Base-by-base conservation (phyloP, 2,329 filamentous ascomycete species). In the Ophiocordyceps robertsii region DNA sequence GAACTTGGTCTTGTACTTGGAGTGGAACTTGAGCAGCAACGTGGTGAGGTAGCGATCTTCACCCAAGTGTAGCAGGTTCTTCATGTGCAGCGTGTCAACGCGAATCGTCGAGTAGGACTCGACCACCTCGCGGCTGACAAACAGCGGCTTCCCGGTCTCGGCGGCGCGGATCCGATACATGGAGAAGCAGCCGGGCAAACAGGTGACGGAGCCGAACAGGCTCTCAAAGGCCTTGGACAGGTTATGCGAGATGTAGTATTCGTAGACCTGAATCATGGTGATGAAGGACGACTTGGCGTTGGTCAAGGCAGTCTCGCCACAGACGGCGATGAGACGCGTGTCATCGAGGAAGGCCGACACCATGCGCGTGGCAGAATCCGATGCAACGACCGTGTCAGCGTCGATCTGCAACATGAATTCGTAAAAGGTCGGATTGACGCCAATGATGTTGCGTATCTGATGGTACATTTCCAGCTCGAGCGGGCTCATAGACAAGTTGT, bases 251-350 rank as follows among this genome's bases (percentile, higher is more conserved):
- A 98, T 98, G 69, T 89, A 98, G 73, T 98, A 98, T 65, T 98
- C 90, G 71, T 96, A 98, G 30, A 98, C 90, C 65, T 98, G 92
- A 60, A 98, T 98, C 90, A 96, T 96, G 41, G 92, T 98, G 51
- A 94, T 79, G 57, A 93, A 87, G 1, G 90, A 95, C 7, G 83
- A 75, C 63, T 95, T 95, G 46, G 88, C 84, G 58, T 98, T 98
- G 48, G 82, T 89, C 39, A 98, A 72, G 14, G 84, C 84, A 0
- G 92, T 98, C 65, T 98, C 92, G 65, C 92, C 92, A 57, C 92
- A 98, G 39, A 92, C 78, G 43, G 84, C 92, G 56, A 95, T 90
- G n/a, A 96, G 71, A 43, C 86, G 82, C 24, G 89, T 95, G 59
- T 98, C 92, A 55, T 92, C 78, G 37, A 95, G 64, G 70, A 95